Evolutionary conservation across 345 rosid genomes (phyloP).

Genomic region (Melaleuca alternifolia): DNA sequence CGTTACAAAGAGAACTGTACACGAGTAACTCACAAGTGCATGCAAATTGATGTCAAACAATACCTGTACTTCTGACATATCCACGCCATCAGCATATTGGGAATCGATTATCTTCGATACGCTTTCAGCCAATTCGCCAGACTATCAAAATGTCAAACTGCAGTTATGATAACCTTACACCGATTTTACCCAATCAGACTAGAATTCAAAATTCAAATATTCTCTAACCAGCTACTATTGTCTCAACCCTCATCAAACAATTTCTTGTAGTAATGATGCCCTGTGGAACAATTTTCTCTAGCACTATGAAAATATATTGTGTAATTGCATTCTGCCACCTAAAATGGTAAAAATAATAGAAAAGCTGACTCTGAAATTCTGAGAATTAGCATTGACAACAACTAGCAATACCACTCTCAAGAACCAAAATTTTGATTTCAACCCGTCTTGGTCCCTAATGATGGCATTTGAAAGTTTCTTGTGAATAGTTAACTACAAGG

Average conservation of each 20-base stretch:
- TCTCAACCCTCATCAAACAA: background rate
- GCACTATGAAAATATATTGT: background rate
- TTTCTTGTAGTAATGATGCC: background rate
- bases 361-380: background rate
- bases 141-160: constrained; percentile 36
- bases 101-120: constrained; percentile 84
- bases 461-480: background rate
- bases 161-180: constrained; percentile 1
- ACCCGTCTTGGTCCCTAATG: background rate
- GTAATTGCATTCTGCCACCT: background rate
- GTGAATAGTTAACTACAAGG: background rate
- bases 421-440: background rate
- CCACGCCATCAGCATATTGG: constrained; percentile 73
- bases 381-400: background rate
- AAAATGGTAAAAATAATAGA: background rate
- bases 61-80: constrained; percentile 91
- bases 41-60: background rate
- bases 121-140: constrained; percentile 93
- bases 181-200: background rate
- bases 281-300: background rate
- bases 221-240: background rate
- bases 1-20: background rate
- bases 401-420: background rate
- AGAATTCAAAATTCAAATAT: background rate
- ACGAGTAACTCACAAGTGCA: background rate